These are phyloP conservation scores for Paramyrothecium sp. DNA, from an alignment of 2,329 filamentous ascomycete genomes.

Conservation along the genomic window DNA sequence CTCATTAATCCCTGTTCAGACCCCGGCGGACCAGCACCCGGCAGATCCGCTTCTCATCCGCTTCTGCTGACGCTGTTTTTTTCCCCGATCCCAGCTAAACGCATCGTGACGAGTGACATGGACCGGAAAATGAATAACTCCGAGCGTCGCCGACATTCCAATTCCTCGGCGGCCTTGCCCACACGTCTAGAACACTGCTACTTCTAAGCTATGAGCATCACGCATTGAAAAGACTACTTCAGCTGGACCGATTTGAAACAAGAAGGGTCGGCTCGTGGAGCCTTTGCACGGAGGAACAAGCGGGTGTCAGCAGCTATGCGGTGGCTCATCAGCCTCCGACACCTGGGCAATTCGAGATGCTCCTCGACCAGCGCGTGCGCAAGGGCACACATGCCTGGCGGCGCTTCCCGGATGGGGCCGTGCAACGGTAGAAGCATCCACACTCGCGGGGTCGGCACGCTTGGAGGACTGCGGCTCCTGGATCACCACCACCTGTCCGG, in stretches of 20 bases:
- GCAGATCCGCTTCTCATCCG: neutral
- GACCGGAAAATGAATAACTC: neutral
- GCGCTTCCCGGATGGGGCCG: neutral
- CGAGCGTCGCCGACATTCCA: neutral
- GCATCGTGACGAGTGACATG: neutral
- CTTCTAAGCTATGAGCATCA: no score
- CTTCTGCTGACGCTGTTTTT: neutral
- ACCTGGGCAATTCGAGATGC: neutral
- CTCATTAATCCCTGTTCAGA: neutral
- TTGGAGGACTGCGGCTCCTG: constrained; percentile 17
- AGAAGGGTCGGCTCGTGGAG: no score
- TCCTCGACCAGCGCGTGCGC: neutral
- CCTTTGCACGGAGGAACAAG: no score
- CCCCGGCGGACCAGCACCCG: neutral
- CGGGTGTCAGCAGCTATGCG: neutral
- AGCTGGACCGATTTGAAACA: no score
- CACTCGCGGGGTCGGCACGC: neutral
- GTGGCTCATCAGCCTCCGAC: neutral
- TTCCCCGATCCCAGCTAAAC: no score
- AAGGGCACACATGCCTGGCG: neutral
- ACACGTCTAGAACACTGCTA: no score
- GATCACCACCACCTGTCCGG: constrained; percentile 26
- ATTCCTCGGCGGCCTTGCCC: neutral
- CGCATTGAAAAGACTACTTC: no score
- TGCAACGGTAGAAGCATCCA: neutral